Evolutionary conservation across 192 early-diverging fungal species (phyloP), one percentile per base, ranked within the genome.

Genomic region (Phlyctochytrium arcticum): DNA sequence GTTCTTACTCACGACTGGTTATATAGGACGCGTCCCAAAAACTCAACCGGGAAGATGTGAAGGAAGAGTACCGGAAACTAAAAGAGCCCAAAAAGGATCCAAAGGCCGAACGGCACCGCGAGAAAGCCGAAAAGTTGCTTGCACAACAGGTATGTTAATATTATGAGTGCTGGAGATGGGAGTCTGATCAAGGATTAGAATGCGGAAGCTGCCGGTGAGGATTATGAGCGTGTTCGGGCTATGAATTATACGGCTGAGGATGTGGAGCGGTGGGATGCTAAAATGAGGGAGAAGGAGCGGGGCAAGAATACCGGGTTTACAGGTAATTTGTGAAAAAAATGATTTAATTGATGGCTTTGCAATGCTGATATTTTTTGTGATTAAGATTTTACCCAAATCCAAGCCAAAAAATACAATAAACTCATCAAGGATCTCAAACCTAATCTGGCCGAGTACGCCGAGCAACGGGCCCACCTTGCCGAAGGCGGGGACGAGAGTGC

Each of bases 321-420:
- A 17, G 89, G n/a, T n/a, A n/a, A n/a, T n/a, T n/a, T n/a, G n/a
- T n/a, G n/a, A n/a, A n/a, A n/a, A 89, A 60, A 50, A 48, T 12
- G 17, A 33, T 10, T 42, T 42, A 42, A 42, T 42, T 42, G 39
- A 8, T 39, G 3, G 53, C 30, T 61, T 42, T 42, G 9, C n/a
- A 12, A 10, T 55, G 35, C 32, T 33, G 12, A 8, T 55, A 36
- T 24, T 30, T 61, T 46, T 32, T 9, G 17, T 49, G 15, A 36
- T 4, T 62, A 89, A n/a, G n/a, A 92, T 56, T 93, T 88, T 67
- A 74, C 79, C 17, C 94, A 97, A 67, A 82, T 87, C 36, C 89
- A 93, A 33, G 84, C 87, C 24, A 91, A 91, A 51, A 96, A 95
- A 68, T 99, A 99, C 73, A 73, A 88, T 32, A 83, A 86, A 6